Conservation (phyloP, 257 asterid species). For the Gentiana dahurica region DNA sequence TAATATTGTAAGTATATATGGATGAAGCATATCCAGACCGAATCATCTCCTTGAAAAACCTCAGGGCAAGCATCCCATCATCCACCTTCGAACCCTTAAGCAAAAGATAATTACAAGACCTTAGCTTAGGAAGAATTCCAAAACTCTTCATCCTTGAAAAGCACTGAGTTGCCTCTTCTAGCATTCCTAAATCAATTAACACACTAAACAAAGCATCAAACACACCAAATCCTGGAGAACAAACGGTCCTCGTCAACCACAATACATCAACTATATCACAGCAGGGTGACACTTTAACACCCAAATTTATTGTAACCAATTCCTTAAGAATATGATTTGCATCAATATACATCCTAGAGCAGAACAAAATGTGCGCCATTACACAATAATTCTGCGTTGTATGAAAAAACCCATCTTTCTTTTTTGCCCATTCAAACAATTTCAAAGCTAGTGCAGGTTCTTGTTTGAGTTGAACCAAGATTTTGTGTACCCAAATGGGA, state of each 20-base stretch:
- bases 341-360: slow-evolving; percentile 60
- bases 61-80: slow-evolving; percentile 34
- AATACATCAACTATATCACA: slow-evolving; percentile 43
- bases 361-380: slow-evolving; percentile 74
- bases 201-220: slow-evolving; percentile 70
- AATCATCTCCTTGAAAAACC: slow-evolving; percentile 52
- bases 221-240: slow-evolving; percentile 63
- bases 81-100: slow-evolving; percentile 40
- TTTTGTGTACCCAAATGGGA: slow-evolving; percentile 48
- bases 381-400: slow-evolving; percentile 59
- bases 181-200: slow-evolving; percentile 54
- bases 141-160: slow-evolving; percentile 56
- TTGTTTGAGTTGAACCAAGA: slow-evolving; percentile 43
- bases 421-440: slow-evolving; percentile 60
- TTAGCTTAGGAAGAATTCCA: slow-evolving; percentile 51
- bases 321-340: slow-evolving; percentile 44
- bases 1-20: slow-evolving; percentile 57
- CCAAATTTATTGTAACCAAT: slow-evolving; percentile 32
- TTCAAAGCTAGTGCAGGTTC: slow-evolving; percentile 74
- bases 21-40: slow-evolving; percentile 55
- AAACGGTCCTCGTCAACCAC: slow-evolving; percentile 62
- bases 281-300: slow-evolving; percentile 13
- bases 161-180: slow-evolving; percentile 71
- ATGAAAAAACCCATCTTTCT: slow-evolving; percentile 34
- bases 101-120: slow-evolving; percentile 78